Evolutionary conservation across 306 rosid species (phyloP), one percentile per base, ranked within the genome.

Genomic region (Adenanthera pavonina): DNA sequence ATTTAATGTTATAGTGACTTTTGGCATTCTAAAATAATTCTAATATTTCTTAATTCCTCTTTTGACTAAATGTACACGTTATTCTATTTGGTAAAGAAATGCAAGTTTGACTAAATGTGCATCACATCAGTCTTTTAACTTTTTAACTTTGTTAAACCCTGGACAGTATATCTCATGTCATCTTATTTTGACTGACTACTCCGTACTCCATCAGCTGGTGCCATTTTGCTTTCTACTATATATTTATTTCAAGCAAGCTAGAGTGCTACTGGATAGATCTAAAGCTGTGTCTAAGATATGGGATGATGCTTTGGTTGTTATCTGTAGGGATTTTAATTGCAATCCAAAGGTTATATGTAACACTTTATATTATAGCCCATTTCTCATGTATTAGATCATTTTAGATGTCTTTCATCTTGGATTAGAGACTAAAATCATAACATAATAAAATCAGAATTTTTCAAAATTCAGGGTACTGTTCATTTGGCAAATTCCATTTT

Each of bases 291-390:
- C 98, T 82, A 81, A 90, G 84, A 72, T 81, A 64, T 93, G 99
- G 99, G 82, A 93, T 78, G 88, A 87, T 80, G 92, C 99, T 78
- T 98, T 97, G 35, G 72, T 95, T 77, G 92, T 93, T 82, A 81
- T 93, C 75, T 95, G 99, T 76, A 97, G 99, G 80, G 99, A 95
- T 92, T 95, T 90, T 81, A 95, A 95, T 84, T 95, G 97, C 83
- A 92, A 94, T 15, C 99, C 98, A 1, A 93, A 95, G 98, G 99
- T 95, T 80, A 68, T 69, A 74, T n/a, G n/a, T n/a, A n/a, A n/a
- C n/a, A n/a, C n/a, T n/a, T n/a, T n/a, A n/a, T n/a, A n/a, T n/a
- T n/a, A n/a, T n/a, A n/a, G n/a, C n/a, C n/a, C n/a, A n/a, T n/a
- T n/a, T n/a, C n/a, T n/a, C n/a, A n/a, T n/a, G n/a, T n/a, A n/a